A percentile compares a stretch with the other conserved stretches of the same genome.
These are phyloP conservation scores for Corylus avellana DNA, from an alignment of 306 rosid genomes.

Conservation along the genomic window DNA sequence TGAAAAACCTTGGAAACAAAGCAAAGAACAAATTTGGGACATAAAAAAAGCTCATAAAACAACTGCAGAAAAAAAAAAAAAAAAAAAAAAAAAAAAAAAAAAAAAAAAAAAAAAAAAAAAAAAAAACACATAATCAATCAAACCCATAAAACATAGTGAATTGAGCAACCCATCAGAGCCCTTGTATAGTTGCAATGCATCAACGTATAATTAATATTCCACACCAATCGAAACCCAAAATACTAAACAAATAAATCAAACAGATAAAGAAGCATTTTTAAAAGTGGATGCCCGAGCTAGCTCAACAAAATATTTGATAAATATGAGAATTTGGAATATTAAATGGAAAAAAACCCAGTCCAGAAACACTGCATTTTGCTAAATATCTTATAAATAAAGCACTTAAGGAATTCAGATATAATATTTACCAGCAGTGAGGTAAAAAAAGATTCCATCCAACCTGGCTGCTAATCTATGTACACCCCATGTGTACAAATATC, in stretches of 20 bases:
- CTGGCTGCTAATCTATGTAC: neutral
- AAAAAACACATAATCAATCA: slow-evolving; percentile 1
- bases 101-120: neutral
- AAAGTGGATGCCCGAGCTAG: neutral
- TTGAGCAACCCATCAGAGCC: neutral
- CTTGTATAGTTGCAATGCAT: slow-evolving; percentile 6
- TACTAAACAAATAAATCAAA: neutral
- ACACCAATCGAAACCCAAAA: slow-evolving; percentile 24
- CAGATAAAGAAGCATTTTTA: neutral
- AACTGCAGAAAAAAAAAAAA: neutral
- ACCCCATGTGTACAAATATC: neutral
- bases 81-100: neutral
- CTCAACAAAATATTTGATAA: neutral
- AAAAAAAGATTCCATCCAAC: neutral
- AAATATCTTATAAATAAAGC: no score
- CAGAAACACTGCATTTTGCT: neutral
- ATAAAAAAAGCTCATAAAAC: neutral
- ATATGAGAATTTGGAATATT: neutral
- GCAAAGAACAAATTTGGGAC: slow-evolving; percentile 1
- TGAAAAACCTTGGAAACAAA: slow-evolving; percentile 9
- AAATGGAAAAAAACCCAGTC: neutral
- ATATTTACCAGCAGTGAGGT: neutral
- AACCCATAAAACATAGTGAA: slow-evolving; percentile 22
- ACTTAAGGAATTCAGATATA: slow-evolving; percentile 1
- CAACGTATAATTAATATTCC: slow-evolving; percentile 14